Percentiles rank a stretch among this genome's conserved stretches.
Conservation (phyloP, 228 moss, liverwort and hornwort genomes). For the Sphagnum magellanicum region DNA sequence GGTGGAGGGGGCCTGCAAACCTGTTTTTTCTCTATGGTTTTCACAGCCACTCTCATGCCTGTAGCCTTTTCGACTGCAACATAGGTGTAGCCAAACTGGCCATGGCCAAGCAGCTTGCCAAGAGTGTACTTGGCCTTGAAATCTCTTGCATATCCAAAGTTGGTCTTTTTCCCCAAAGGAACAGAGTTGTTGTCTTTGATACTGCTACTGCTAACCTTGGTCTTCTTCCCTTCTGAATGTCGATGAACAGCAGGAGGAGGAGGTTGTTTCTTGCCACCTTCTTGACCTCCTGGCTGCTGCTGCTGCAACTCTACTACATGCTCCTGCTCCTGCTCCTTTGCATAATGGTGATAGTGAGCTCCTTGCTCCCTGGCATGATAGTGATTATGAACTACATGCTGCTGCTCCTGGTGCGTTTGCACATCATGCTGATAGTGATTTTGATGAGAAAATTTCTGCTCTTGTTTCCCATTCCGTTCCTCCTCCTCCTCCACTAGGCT, state of each 20-base stretch:
- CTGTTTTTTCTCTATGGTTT: constrained; percentile 93
- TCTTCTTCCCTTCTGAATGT: constrained; percentile 36
- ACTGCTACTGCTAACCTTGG: constrained; percentile 36
- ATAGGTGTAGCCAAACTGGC: constrained; percentile 88
- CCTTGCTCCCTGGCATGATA: too few species aligned
- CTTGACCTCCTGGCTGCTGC: too few species aligned
- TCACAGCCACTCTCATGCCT: constrained; percentile 72
- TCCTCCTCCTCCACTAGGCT: constrained; percentile 10
- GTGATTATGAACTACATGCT: too few species aligned
- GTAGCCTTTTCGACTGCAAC: constrained; percentile 54
- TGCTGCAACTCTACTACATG: too few species aligned
- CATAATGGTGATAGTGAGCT: too few species aligned
- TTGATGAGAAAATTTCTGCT: too few species aligned
- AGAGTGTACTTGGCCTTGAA: constrained; percentile 75
- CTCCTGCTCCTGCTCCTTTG: too few species aligned
- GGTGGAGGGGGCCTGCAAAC: constrained; percentile 8
- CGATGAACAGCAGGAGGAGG: too few species aligned
- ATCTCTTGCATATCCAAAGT: constrained; percentile 78
- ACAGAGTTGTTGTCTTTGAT: constrained; percentile 58
- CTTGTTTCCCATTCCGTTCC: too few species aligned
- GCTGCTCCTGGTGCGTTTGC: too few species aligned
- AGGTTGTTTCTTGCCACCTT: too few species aligned
- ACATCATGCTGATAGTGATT: too few species aligned
- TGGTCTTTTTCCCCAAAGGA: constrained; percentile 75
- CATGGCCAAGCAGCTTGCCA: constrained; percentile 87